Conservation (phyloP, 1,284 basidiomycete species). For the Austroboletus sp. region DNA sequence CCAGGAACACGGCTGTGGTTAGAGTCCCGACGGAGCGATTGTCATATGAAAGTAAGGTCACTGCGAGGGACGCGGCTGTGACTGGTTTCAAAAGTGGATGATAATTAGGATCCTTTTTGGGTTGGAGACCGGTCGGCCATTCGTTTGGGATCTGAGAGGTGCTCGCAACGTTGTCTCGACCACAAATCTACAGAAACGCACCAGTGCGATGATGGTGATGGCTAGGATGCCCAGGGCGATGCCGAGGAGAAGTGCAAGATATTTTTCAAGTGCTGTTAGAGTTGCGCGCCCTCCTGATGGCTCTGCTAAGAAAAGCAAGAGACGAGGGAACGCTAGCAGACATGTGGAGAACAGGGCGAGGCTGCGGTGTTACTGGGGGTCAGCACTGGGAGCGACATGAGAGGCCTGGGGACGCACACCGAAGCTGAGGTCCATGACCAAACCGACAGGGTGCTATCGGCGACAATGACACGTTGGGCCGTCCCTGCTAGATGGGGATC, state of each 20-base stretch:
- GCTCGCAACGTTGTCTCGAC: conserved; percentile 5
- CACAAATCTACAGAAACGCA: conserved; percentile 23
- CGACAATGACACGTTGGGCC: neutral
- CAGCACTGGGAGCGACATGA: neutral
- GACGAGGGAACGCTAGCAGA: conserved; percentile 50
- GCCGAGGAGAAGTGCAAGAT: conserved; percentile 57
- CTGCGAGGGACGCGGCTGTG: conserved; percentile 44
- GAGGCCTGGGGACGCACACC: conserved; percentile 30
- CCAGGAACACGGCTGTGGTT: conserved; percentile 44
- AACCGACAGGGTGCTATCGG: conserved; percentile 24
- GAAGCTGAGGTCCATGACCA: conserved; percentile 46
- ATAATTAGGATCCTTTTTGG: conserved; percentile 18
- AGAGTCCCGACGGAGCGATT: conserved; percentile 52
- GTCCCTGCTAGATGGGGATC: conserved; percentile 4
- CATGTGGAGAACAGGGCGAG: conserved; percentile 39
- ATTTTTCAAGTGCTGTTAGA: conserved; percentile 61
- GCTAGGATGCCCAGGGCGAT: conserved; percentile 52
- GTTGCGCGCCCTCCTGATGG: conserved; percentile 36
- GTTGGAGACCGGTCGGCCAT: conserved; percentile 29
- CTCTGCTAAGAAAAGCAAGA: conserved; percentile 58
- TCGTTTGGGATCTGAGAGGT: conserved; percentile 40
- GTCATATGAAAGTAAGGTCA: conserved; percentile 63
- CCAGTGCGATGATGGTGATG: conserved; percentile 54
- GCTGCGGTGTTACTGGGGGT: conserved; percentile 28
- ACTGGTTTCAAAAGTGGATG: conserved; percentile 63